These are phyloP conservation scores for Coniosporium uncinatum DNA, from an alignment of 2,329 filamentous ascomycete species.

Conservation along the genomic window DNA sequence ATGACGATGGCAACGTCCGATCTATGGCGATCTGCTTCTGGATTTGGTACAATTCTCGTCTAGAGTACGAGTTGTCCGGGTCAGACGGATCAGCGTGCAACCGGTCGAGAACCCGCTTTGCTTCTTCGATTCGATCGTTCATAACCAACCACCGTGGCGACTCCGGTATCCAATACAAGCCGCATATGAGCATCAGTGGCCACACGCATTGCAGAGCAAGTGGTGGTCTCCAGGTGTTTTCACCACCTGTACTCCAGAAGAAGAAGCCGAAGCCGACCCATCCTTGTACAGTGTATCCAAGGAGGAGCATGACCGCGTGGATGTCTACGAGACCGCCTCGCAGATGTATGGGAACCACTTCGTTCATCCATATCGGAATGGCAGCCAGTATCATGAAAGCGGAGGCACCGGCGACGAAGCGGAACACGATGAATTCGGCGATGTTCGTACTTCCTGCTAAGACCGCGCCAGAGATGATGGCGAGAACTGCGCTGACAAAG, in stretches of 20 bases:
- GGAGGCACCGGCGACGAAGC: conserved; percentile 9
- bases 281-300: conserved; percentile 14
- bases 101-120: conserved; percentile 9
- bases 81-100: conserved; percentile 13
- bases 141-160: conserved; percentile 8
- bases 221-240: conserved; percentile 17
- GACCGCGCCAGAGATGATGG: conserved; percentile 12
- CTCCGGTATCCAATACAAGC: conserved; percentile 11
- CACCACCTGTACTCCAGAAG: conserved; percentile 13
- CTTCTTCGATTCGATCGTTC: conserved; percentile 10
- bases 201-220: conserved; percentile 15
- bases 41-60: conserved; percentile 20
- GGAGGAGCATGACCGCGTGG: conserved; percentile 18
- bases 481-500: conserved; percentile 12
- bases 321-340: conserved; percentile 24
- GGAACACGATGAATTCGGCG: conserved; percentile 11
- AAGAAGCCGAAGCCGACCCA: conserved; percentile 20
- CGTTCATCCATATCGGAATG: conserved; percentile 24
- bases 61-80: conserved; percentile 13
- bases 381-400: conserved; percentile 21
- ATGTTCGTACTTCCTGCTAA: conserved; percentile 11
- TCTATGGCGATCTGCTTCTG: conserved; percentile 15
- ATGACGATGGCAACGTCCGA: conserved; percentile 11
- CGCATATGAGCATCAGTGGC: conserved; percentile 15
- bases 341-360: conserved; percentile 21